A percentile compares a stretch with the other conserved stretches of the same genome.
Conservation (phyloP, 2,329 filamentous ascomycete genomes). For the Calonectria naviculata region DNA sequence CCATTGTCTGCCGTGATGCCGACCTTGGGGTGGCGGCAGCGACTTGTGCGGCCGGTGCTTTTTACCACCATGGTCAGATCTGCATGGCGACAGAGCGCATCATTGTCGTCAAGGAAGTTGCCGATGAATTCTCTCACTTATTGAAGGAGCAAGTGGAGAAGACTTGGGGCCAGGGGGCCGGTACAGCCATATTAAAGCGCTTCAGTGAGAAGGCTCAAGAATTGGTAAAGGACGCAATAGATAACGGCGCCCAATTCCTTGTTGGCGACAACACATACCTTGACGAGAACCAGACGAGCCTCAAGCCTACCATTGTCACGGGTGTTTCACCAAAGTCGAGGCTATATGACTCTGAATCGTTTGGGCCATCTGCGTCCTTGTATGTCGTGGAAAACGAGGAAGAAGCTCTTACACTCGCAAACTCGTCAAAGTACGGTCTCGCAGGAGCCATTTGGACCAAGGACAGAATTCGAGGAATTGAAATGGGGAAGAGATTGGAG, state of each 20-base stretch:
- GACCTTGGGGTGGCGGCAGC: constrained; percentile 9
- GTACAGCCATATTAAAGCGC: neutral
- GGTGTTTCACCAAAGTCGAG: constrained; percentile 71
- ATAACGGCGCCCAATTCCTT: neutral
- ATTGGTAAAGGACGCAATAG: neutral
- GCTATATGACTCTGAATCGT: constrained; percentile 76
- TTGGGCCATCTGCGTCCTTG: constrained; percentile 76
- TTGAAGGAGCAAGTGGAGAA: neutral
- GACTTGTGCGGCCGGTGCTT: neutral
- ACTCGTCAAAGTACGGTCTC: neutral
- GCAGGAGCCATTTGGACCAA: neutral
- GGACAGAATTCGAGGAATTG: neutral
- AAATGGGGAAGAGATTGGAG: neutral
- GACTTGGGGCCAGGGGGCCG: neutral
- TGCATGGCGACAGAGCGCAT: constrained; percentile 19
- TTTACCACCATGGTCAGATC: constrained; percentile 17
- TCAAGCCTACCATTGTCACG: constrained; percentile 70
- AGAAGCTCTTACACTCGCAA: neutral
- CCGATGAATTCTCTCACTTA: neutral
- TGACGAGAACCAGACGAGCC: constrained; percentile 34
- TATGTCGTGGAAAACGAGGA: constrained; percentile 72
- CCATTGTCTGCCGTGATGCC: constrained; percentile 18
- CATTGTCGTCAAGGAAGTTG: constrained; percentile 1
- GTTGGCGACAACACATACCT: neutral
- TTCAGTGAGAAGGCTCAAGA: neutral